Evolutionary conservation across 2,329 filamentous ascomycete genomes (phyloP), one percentile per base, ranked within the genome.

Genomic region (Colletotrichum zoysiae): DNA sequence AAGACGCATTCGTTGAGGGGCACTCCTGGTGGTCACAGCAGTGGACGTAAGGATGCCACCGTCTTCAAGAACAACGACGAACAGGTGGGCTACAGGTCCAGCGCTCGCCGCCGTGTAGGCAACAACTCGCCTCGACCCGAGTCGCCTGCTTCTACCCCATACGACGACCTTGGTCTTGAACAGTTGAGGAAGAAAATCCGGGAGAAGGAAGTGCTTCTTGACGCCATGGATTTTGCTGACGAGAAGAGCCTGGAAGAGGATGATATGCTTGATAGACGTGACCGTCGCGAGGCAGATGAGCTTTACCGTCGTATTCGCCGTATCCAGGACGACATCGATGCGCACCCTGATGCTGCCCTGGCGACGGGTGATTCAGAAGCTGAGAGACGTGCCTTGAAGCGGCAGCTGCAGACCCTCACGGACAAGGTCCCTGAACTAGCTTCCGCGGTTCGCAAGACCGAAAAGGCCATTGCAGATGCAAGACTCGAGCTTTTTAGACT

Each of bases 51-150:
- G 81, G 96, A 99, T 83, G 96, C 93, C 3, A 99, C 96, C 0
- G 93, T 98, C 3, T 99, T 95, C 83, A 95, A 97, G 79, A 98
- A 98, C 79, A 96, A 98, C 75, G 95, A 97, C 77, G 94, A 97
- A 76, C 92, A 95, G 71, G 89, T 97, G 77, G 95, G 94, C 6
- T 99, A 99, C 79, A 92, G 92, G 76, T 98, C 96, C 16, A 98
- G 95, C 80, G 96, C 96, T 65, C 93, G 96, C 74, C 93, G 95
- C 74, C 91, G 96, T 75, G 84, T 97, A 67, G 94, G 93, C 51
- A 91, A 89, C 72, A 86, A 85, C 53, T 96, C 95, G 11, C 94
- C 95, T 59, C 95, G 95, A 2, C 94, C 95, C 8, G 90, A 92
- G 38, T 91, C 92, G 5, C 93, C 93, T 12, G 87, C 88, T 2